Conservation (phyloP, 768 basidiomycete species). For the Kwoniella sp. region DNA sequence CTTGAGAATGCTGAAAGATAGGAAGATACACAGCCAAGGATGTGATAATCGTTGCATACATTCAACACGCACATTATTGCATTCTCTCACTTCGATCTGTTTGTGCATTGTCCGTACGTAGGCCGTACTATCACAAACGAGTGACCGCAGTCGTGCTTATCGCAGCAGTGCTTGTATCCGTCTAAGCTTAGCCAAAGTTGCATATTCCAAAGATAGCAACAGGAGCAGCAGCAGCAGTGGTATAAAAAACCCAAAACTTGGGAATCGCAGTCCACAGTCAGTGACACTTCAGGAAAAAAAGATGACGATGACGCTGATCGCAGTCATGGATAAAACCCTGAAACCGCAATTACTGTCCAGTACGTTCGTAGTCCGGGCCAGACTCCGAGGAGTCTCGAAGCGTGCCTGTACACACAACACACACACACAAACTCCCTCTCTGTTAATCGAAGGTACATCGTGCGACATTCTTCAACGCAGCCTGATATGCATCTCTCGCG, state of each 20-base stretch:
- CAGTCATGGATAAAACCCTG: background rate
- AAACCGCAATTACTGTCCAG: background rate
- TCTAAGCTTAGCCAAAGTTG: too few relatives aligned
- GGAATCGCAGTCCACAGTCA: background rate
- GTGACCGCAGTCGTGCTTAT: background rate
- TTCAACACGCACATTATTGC: too few relatives aligned
- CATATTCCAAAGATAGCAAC: background rate
- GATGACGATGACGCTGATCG: slow-evolving; percentile 1
- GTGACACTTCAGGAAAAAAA: background rate
- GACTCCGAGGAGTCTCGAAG: background rate
- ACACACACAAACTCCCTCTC: background rate
- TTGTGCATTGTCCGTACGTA: too few relatives aligned
- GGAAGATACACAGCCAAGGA: too few relatives aligned
- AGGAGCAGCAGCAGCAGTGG: too few relatives aligned
- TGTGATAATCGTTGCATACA: too few relatives aligned
- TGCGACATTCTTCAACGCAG: too few relatives aligned
- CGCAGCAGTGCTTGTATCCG: background rate
- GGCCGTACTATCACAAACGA: too few relatives aligned
- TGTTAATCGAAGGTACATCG: too few relatives aligned
- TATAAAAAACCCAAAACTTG: too few relatives aligned
- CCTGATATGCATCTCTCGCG: background rate
- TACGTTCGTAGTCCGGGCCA: background rate
- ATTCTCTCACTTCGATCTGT: too few relatives aligned
- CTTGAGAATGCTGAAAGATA: too few relatives aligned
- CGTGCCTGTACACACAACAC: background rate